These are phyloP conservation scores for Daldinia eschscholtzii DNA, from an alignment of 2,329 filamentous ascomycete species.

Conservation along the genomic window DNA sequence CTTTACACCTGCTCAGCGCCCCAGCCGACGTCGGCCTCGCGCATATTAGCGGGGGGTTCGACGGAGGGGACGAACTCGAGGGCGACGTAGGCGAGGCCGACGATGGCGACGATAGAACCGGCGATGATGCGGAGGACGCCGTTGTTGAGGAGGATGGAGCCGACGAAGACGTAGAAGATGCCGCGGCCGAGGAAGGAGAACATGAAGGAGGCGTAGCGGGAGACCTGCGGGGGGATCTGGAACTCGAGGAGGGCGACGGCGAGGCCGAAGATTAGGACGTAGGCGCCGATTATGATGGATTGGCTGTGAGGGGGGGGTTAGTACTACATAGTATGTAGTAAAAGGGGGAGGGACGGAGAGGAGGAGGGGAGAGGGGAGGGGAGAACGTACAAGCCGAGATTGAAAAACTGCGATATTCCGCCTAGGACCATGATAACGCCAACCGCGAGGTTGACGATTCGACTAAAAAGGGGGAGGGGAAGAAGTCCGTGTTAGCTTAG, in stretches of 20 bases:
- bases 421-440: conserved; percentile 90
- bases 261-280: conserved; percentile 91
- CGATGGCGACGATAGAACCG: conserved; percentile 80
- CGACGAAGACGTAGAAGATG: conserved; percentile 96
- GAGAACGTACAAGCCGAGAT: conserved; percentile 68
- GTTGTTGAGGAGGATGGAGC: conserved; percentile 82
- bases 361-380: conserved; percentile 57
- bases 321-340: too few species aligned
- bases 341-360: conserved; percentile 26
- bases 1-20: conserved; percentile 78
- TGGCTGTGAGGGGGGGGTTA: conserved; percentile 57
- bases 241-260: conserved; percentile 85
- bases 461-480: conserved; percentile 66
- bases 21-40: conserved; percentile 81
- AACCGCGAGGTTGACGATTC: conserved; percentile 91
- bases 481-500: conserved; percentile 41
- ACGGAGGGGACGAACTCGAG: conserved; percentile 84
- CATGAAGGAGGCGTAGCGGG: conserved; percentile 95
- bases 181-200: conserved; percentile 98
- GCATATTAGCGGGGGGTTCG: conserved; percentile 85
- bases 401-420: conserved; percentile 80
- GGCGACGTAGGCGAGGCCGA: conserved; percentile 81
- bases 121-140: conserved; percentile 77
- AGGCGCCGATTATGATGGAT: conserved; percentile 82
- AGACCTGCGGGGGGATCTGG: conserved; percentile 92